A percentile compares a stretch with the other conserved stretches of the same genome.
phyloP scores from a whole-genome alignment of 164 flowering plant species.

The Amborella trichopoda region DNA sequence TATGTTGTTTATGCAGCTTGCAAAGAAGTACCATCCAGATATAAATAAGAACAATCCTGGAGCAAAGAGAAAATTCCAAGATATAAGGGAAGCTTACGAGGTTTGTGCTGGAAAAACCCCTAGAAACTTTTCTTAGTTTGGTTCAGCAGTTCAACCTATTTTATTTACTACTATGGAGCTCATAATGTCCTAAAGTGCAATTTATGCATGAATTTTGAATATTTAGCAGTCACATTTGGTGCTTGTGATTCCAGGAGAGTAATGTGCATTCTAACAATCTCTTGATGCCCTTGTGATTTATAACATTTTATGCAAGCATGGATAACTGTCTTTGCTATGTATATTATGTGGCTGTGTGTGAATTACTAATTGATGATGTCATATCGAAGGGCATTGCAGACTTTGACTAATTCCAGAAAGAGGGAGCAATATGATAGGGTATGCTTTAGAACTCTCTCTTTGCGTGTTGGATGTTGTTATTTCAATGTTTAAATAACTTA shows the following conservation, averaged over 20 bases:
- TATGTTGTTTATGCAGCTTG: conserved; percentile 49
- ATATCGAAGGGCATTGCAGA: conserved; percentile 42
- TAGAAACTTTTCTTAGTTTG: background rate
- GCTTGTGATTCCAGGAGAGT: too few relatives aligned
- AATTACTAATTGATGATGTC: conserved; percentile 4
- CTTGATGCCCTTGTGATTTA: too few relatives aligned
- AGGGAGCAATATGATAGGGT: conserved; percentile 80
- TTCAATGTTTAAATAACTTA: too few relatives aligned
- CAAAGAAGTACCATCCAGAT: conserved; percentile 95
- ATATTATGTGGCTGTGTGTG: background rate
- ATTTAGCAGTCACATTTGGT: conserved; percentile 2
- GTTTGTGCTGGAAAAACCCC: conserved; percentile 39
- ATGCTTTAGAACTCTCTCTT: background rate
- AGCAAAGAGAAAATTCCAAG: conserved; percentile 87
- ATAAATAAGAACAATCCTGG: conserved; percentile 68
- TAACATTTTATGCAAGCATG: too few relatives aligned
- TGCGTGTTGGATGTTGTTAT: too few relatives aligned
- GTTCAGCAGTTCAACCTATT: too few relatives aligned
- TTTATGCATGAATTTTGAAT: background rate
- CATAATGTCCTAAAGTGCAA: background rate
- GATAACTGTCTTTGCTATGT: background rate
- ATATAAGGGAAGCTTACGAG: conserved; percentile 94
- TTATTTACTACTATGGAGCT: background rate
- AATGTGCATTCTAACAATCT: too few relatives aligned
- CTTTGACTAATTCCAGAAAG: conserved; percentile 55